These are phyloP conservation scores for Zhuliangozyma parablackwelliae DNA, from an alignment of 1,139 yeast genomes.

Conservation along the genomic window DNA sequence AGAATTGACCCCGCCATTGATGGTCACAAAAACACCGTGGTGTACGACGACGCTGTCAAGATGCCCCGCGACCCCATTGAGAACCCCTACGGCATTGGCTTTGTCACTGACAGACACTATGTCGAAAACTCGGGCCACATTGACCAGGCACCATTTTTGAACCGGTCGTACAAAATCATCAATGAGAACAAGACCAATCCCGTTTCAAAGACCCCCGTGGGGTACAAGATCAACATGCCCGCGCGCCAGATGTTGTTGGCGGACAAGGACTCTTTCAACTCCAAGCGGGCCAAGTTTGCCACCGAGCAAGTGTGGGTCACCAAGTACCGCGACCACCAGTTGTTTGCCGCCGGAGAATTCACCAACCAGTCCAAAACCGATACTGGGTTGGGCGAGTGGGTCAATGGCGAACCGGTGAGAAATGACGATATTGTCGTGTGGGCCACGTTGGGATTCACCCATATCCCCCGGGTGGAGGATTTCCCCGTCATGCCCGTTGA, in stretches of 20 bases:
- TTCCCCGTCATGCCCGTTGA: conserved; percentile 95
- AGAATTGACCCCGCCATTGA: conserved; percentile 87
- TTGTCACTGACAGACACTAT: conserved; percentile 56
- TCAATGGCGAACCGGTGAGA: conserved; percentile 71
- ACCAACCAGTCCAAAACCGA: conserved; percentile 69
- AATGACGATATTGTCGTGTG: conserved; percentile 79
- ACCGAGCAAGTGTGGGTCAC: conserved; percentile 77
- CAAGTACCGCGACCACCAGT: conserved; percentile 62
- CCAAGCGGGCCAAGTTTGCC: conserved; percentile 66
- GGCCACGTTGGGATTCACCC: conserved; percentile 87
- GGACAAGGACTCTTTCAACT: conserved; percentile 57
- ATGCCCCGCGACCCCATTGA: conserved; percentile 50
- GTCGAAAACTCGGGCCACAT: conserved; percentile 71
- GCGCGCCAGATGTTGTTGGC: conserved; percentile 74
- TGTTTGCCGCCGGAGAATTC: conserved; percentile 75
- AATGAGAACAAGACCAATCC: conserved; percentile 79
- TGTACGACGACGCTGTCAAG: conserved; percentile 68
- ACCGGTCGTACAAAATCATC: conserved; percentile 73
- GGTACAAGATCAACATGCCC: conserved; percentile 74
- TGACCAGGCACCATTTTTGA: conserved; percentile 73
- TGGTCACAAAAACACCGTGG: conserved; percentile 77
- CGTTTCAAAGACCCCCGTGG: conserved; percentile 72
- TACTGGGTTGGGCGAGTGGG: conserved; percentile 63
- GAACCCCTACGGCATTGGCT: conserved; percentile 76
- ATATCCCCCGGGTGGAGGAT: conserved; percentile 84